A percentile compares a stretch with the other conserved stretches of the same genome.
These are phyloP conservation scores for Phaeoacremonium minimum DNA, from an alignment of 2,329 filamentous ascomycete species.

Conservation along the genomic window DNA sequence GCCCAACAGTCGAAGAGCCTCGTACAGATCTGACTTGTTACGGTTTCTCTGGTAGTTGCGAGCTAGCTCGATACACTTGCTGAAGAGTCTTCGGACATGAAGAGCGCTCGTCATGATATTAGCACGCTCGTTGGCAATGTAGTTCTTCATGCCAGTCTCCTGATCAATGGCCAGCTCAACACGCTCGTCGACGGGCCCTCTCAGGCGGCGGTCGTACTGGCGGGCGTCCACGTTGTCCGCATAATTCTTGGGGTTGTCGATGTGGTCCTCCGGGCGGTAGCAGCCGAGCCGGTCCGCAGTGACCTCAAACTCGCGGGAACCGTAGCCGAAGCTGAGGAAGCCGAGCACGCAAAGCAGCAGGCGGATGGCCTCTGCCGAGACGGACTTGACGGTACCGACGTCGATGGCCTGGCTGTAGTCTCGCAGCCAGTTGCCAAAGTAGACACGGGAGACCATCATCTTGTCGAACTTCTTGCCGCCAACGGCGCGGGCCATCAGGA, in stretches of 20 bases:
- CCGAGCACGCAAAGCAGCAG: slow-evolving; percentile 85
- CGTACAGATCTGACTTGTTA: slow-evolving; percentile 75
- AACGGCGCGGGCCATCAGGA: slow-evolving; percentile 52
- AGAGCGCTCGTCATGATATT: slow-evolving; percentile 78
- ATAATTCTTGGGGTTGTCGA: slow-evolving; percentile 77
- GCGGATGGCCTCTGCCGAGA: slow-evolving; percentile 86
- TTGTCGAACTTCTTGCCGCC: slow-evolving; percentile 79
- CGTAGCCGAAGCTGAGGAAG: slow-evolving; percentile 84
- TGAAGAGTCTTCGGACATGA: slow-evolving; percentile 71
- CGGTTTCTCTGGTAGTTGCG: slow-evolving; percentile 64
- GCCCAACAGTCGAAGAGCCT: slow-evolving; percentile 80
- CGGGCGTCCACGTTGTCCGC: slow-evolving; percentile 84
- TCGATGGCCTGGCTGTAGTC: slow-evolving; percentile 95
- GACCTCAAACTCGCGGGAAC: slow-evolving; percentile 80
- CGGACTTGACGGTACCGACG: slow-evolving; percentile 85
- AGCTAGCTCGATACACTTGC: slow-evolving; percentile 72
- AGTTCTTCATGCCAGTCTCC: slow-evolving; percentile 80
- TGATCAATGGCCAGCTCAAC: slow-evolving; percentile 76
- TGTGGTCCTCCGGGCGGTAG: slow-evolving; percentile 70
- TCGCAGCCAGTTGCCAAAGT: slow-evolving; percentile 93
- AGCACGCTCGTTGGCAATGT: slow-evolving; percentile 80
- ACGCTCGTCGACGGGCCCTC: slow-evolving; percentile 74
- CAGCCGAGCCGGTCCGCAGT: slow-evolving; percentile 74
- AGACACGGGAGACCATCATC: slow-evolving; percentile 81
- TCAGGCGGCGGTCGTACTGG: slow-evolving; percentile 74